Base-by-base conservation (phyloP, 192 early-diverging fungal genomes). In the Gryganskiella cystojenkinii region DNA sequence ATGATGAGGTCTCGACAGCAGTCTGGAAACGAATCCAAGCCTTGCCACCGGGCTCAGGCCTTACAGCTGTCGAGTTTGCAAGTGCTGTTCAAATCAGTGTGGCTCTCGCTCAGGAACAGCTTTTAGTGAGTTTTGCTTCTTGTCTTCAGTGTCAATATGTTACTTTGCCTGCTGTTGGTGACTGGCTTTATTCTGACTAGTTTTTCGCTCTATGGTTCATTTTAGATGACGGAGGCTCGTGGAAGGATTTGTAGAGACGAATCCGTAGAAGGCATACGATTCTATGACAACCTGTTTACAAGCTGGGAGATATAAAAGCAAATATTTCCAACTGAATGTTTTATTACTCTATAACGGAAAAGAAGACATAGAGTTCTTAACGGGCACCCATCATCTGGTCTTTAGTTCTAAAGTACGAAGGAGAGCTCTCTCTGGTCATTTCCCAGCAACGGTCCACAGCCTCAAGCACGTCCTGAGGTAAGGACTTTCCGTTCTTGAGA, bases 181-280 rank as follows among this genome's bases (percentile, higher is more conserved):
- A 6, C 15, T 70, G 46, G 2, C 19, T 46, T 6, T 25, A 28
- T 61, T 52, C 24, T 27, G 4, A 34, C 57, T 49, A 30, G 45
- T 17, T 56, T 45, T 50, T 45, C 34, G 46, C 43, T 44, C 31
- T 51, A 30, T 59, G 69, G 52, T 62, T 80, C 37, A 44, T 42
- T 50, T 43, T 44, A 88, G 83, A 87, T 95, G 78, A 88, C 93
- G 15, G 96, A 97, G 82, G 85, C 80, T 13, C 83, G 85, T 34
- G 95, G 94, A 0, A 74, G 87, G 28, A 74, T 97, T n/a, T 97
- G 95, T 72, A 83, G 94, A 53, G 96, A 98, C 67, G 94, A 97
- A 63, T 91, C 87, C 6, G 86, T 95, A 0, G 91, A 93, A 63
- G 96, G 95, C 7, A 64, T 97, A 34, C 81, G 87, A 34, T 98